Percentiles rank a stretch among this genome's conserved stretches.
Evolutionary conservation across 1,284 basidiomycete species (phyloP).

Genomic region (Malassezia dermatis): DNA sequence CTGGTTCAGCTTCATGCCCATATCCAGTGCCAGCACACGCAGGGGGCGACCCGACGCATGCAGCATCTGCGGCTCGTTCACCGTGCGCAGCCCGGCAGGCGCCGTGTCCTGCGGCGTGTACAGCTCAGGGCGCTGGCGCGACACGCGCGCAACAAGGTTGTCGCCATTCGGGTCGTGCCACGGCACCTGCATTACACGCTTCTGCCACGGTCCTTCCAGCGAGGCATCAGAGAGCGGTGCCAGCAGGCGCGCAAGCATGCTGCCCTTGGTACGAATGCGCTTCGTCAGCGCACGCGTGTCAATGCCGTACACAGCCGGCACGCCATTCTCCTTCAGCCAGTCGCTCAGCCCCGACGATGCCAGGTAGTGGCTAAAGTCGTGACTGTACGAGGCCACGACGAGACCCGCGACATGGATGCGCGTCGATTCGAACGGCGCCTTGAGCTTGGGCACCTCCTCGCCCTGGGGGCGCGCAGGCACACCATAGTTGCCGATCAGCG

Average conservation of each 20-base stretch:
- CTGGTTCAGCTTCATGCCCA: constrained; percentile 99
- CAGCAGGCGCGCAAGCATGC: constrained; percentile 59
- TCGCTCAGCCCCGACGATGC: constrained; percentile 74
- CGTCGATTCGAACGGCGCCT: constrained; percentile 70
- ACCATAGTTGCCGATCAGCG: constrained; percentile 94
- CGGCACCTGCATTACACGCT: constrained; percentile 68
- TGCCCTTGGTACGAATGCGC: constrained; percentile 85
- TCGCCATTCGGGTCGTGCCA: constrained; percentile 79
- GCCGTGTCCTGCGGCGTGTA: constrained; percentile 52
- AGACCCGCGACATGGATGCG: constrained; percentile 86
- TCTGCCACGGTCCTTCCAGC: constrained; percentile 58
- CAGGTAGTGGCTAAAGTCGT: constrained; percentile 89
- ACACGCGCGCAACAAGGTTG: constrained; percentile 86
- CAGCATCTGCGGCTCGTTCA: constrained; percentile 52
- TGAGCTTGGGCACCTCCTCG: constrained; percentile 36
- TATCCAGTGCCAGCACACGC: constrained; percentile 82
- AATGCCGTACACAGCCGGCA: constrained; percentile 91
- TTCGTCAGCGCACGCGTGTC: constrained; percentile 96
- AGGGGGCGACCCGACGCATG: constrained; percentile 71
- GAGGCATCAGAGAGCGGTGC: constrained; percentile 22
- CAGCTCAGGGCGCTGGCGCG: constrained; percentile 60
- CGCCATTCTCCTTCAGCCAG: constrained; percentile 89
- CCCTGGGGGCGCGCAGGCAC: constrained; percentile 64
- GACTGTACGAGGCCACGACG: constrained; percentile 78
- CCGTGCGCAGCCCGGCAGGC: constrained; percentile 49